Evolutionary conservation across 2,329 filamentous ascomycete genomes (phyloP), one percentile per base, ranked within the genome.

Genomic region (Plenodomus lindquistii): DNA sequence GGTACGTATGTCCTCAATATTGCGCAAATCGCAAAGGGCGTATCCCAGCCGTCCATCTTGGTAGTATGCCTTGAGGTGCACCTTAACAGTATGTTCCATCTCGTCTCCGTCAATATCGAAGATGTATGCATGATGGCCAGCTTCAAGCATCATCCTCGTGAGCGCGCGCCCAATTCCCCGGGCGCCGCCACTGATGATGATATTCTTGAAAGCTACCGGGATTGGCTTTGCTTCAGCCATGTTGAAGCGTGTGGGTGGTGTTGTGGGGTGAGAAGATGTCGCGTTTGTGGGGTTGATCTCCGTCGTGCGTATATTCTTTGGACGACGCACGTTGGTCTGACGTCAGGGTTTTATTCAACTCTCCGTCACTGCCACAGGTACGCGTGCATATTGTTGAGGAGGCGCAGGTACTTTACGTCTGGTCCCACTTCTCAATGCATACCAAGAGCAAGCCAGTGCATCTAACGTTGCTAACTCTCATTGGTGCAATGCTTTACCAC

Each of bases 91-190:
- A 42, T 72, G 51, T 19, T 66, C 46, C 4, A 72, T 55, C 71
- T 77, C 48, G 39, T 65, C 56, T 59, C 66, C 54, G 24, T 73
- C 70, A 35, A 72, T 69, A 57, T 79, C 77, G 44, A 79, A 67
- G 31, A 79, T 73, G 62, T 74, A 79, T 51, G 79, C 73, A 34
- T 72, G 72, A 61, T 79, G 73, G 22, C 77, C 76, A 16, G 64
- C 63, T 54, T 73, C 63, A 37, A 76, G 75, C 44, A 76, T 73
- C 50, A 78, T 75, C 19, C 77, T 73, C n/a, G 72, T 71, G 27
- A 79, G 58, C 22, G 70, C 73, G 42, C 78, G 70, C 13, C 79
- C 77, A 48, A 81, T 79, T n/a, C 77, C 78, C 37, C 72, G 71
- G 4, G 75, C 76, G 20, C 72, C 76, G 19, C 76, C 77, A 24